Conservation (phyloP, 192 early-diverging fungal genomes). For the Backusella macrospora region DNA sequence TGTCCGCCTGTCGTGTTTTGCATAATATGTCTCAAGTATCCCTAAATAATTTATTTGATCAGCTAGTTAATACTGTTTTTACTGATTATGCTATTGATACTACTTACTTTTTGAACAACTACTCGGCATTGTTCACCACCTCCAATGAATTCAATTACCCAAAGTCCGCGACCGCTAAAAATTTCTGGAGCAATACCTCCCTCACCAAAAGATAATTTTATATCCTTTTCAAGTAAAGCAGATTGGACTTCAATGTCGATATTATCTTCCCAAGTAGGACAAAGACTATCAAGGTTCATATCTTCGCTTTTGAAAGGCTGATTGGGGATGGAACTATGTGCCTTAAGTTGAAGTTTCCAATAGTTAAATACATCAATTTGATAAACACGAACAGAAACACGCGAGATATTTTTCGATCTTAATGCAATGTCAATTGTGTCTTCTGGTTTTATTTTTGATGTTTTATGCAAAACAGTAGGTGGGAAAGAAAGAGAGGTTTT, state of each 20-base stretch:
- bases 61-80: not conserved
- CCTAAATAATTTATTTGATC: slow-evolving; percentile 29
- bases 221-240: slow-evolving; percentile 26
- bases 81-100: not conserved
- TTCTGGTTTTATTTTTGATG: slow-evolving; percentile 25
- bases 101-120: slow-evolving; percentile 47
- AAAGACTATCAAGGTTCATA: slow-evolving; percentile 47
- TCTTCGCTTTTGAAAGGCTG: not conserved
- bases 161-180: slow-evolving; percentile 46
- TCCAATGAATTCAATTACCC: slow-evolving; percentile 52
- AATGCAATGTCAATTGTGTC: slow-evolving; percentile 39
- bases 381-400: slow-evolving; percentile 46
- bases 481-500: slow-evolving; percentile 12
- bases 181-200: slow-evolving; percentile 36
- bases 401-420: slow-evolving; percentile 44
- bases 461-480: not conserved
- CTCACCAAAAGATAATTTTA: slow-evolving; percentile 38
- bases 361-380: slow-evolving; percentile 50
- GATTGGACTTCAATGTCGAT: slow-evolving; percentile 9
- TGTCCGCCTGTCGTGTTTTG: slow-evolving; percentile 50
- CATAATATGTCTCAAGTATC: slow-evolving; percentile 43
- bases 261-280: slow-evolving; percentile 47
- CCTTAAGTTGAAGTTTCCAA: slow-evolving; percentile 25
- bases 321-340: slow-evolving; percentile 15
- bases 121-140: slow-evolving; percentile 44